A percentile compares a stretch with the other conserved stretches of the same genome.
Conservation (phyloP, 2,329 filamentous ascomycete species). For the Botrytis galanthina region DNA sequence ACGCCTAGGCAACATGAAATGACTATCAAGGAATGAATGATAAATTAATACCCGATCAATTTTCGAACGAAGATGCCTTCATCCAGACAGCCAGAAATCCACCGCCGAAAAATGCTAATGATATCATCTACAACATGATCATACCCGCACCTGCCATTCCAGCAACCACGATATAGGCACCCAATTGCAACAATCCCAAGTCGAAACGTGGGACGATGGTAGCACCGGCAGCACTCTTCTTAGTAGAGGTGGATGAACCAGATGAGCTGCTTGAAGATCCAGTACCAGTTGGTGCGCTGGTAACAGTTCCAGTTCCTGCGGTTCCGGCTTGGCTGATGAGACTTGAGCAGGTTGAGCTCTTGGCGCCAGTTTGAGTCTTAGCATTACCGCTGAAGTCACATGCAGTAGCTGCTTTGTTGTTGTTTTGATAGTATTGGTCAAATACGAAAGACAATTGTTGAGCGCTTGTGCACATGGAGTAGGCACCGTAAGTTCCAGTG, state of each 20-base stretch:
- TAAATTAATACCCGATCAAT: constrained; percentile 5
- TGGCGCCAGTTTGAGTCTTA: constrained; percentile 47
- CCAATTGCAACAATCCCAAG: constrained; percentile 47
- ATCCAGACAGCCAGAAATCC: constrained; percentile 4
- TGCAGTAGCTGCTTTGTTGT: constrained; percentile 53
- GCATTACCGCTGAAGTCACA: constrained; percentile 73
- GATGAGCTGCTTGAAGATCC: constrained; percentile 33
- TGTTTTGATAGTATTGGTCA: constrained; percentile 66
- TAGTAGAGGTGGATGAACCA: constrained; percentile 25
- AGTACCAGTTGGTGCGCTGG: constrained; percentile 45
- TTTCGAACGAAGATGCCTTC: not conserved
- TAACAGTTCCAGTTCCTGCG: constrained; percentile 56
- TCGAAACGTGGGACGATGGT: constrained; percentile 47
- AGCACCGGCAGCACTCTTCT: constrained; percentile 41
- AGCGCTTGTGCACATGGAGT: constrained; percentile 70
- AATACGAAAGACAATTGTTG: constrained; percentile 73
- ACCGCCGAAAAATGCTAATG: not conserved
- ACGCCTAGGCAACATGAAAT: not conserved
- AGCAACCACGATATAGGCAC: constrained; percentile 49
- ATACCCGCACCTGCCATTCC: constrained; percentile 52
- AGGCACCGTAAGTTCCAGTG: constrained; percentile 70
- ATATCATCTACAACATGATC: constrained; percentile 50
- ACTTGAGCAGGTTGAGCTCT: constrained; percentile 53
- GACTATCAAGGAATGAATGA: not conserved
- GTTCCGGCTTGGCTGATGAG: constrained; percentile 63